phyloP scores from a whole-genome alignment of 495 filamentous ascomycete genomes.

The Tuber umbilicatum region DNA sequence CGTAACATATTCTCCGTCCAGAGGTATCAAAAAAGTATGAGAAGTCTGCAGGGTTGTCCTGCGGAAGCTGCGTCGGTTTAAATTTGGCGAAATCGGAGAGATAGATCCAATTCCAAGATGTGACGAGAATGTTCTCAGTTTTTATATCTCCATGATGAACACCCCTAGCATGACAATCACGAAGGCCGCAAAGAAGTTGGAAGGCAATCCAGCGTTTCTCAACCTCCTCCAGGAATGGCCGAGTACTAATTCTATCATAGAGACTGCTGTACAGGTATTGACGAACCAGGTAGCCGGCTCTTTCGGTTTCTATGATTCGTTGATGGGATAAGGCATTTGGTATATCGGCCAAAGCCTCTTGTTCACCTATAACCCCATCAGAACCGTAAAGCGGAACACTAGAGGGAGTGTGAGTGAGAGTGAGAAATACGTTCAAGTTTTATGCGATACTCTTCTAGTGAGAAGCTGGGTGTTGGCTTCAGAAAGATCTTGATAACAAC shows the following conservation, averaged over 20 bases:
- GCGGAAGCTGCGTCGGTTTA: conserved; percentile 89
- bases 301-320: conserved; percentile 79
- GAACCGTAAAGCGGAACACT: conserved; percentile 13
- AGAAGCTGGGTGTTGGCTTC: conserved; percentile 62
- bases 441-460: conserved; percentile 37
- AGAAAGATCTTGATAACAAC: conserved; percentile 81
- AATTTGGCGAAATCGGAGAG: conserved; percentile 94
- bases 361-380: conserved; percentile 57
- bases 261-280: conserved; percentile 94
- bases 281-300: conserved; percentile 86
- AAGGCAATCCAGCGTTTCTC: conserved; percentile 99
- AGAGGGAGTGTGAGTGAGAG: conserved; percentile 5
- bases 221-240: conserved; percentile 94
- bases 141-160: conserved; percentile 98
- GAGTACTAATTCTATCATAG: conserved; percentile 92
- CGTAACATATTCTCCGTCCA: conserved; percentile 85
- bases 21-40: conserved; percentile 97
- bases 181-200: conserved; percentile 84
- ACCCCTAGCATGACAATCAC: conserved; percentile 85
- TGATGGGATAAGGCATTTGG: conserved; percentile 90
- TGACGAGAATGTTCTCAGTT: conserved; percentile 91
- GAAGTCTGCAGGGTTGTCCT: conserved; percentile 95
- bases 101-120: conserved; percentile 99
- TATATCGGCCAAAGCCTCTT: conserved; percentile 68
- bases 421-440: conserved; percentile 26